A percentile compares a stretch with the other conserved stretches of the same genome.
Conservation (phyloP, 441 rosid genomes). For the Pelargonium australe region DNA sequence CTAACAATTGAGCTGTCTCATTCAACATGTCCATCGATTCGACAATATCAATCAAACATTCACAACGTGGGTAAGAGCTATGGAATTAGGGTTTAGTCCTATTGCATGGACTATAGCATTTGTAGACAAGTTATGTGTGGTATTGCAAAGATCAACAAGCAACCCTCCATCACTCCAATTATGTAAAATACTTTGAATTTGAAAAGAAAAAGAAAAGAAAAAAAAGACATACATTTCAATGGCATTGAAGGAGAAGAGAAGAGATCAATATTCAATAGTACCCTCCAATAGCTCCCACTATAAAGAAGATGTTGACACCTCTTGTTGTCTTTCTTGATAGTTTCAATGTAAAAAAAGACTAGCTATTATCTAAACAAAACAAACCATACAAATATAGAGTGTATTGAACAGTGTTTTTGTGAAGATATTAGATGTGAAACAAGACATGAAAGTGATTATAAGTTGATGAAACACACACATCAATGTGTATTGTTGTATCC, state of each 20-base stretch:
- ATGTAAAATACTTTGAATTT: too few relatives aligned
- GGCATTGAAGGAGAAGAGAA: not conserved
- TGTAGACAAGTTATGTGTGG: too few relatives aligned
- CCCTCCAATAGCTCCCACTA: not conserved
- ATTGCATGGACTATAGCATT: too few relatives aligned
- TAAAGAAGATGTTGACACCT: constrained; percentile 7
- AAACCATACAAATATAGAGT: not conserved
- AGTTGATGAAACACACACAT: not conserved
- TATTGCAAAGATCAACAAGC: too few relatives aligned
- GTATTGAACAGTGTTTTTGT: not conserved
- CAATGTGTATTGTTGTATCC: not conserved
- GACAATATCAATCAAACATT: too few relatives aligned
- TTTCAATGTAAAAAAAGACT: not conserved
- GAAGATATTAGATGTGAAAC: not conserved
- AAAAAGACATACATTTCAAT: not conserved
- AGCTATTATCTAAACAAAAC: not conserved
- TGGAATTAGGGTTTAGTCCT: too few relatives aligned
- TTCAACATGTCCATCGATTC: too few relatives aligned
- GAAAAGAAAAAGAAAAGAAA: too few relatives aligned
- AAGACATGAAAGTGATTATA: not conserved
- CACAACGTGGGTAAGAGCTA: too few relatives aligned
- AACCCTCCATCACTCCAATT: too few relatives aligned
- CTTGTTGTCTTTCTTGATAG: constrained; percentile 6
- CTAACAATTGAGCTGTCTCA: too few relatives aligned
- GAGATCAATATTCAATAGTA: not conserved